Conservation (phyloP, 176 grass and related monocot species). For the Typha latifolia region DNA sequence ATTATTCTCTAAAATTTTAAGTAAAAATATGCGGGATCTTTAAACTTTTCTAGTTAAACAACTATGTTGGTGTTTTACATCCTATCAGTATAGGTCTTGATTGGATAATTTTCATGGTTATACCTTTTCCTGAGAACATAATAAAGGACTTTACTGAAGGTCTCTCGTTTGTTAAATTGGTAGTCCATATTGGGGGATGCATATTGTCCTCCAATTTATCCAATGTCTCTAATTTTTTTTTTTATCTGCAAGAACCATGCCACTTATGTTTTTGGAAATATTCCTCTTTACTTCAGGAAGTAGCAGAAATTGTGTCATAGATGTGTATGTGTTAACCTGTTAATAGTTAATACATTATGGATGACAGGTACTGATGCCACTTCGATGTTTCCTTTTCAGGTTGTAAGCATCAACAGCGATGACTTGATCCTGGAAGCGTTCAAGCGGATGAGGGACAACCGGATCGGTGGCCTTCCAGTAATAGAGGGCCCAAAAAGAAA, state of each 20-base stretch:
- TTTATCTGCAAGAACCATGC: too few species aligned
- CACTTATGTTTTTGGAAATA: background rate
- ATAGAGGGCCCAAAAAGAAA: constrained; percentile 53
- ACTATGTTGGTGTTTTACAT: too few species aligned
- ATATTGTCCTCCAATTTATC: too few species aligned
- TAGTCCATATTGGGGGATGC: too few species aligned
- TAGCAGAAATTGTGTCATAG: background rate
- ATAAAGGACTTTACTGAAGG: too few species aligned
- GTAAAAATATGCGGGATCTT: background rate
- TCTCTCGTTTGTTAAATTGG: too few species aligned
- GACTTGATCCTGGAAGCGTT: constrained; percentile 79
- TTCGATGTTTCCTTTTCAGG: constrained; percentile 28
- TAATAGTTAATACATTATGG: background rate
- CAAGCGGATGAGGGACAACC: constrained; percentile 80
- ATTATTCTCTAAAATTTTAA: background rate
- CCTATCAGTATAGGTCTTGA: too few species aligned
- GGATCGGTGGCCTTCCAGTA: constrained; percentile 70
- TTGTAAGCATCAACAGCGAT: constrained; percentile 67
- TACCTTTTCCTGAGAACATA: too few species aligned
- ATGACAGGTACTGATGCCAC: background rate
- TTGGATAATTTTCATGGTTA: too few species aligned
- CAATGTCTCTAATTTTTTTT: too few species aligned
- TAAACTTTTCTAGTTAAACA: too few species aligned
- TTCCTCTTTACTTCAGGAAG: background rate
- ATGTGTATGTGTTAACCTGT: background rate